Evolutionary conservation across 768 basidiomycete genomes (phyloP), one percentile per base, ranked within the genome.

Genomic region (Agaricus subrufescens): DNA sequence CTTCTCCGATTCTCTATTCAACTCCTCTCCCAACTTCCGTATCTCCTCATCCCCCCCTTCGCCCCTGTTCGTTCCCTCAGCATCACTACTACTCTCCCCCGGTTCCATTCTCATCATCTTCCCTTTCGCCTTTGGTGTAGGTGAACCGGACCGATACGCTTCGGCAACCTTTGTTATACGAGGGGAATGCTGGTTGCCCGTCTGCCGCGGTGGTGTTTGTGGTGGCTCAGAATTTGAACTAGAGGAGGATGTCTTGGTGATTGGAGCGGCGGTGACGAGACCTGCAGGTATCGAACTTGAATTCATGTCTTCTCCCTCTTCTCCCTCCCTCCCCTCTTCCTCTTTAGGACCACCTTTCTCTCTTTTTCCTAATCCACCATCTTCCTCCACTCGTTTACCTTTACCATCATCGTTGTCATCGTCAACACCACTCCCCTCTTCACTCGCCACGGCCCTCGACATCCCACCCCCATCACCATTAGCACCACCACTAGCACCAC

Each of bases 1-100:
- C 48, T 39, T 49, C 42, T 56, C 55, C 42, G 27, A 30, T 27
- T 56, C 38, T 12, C 37, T 56, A 45, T 45, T 56, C 55, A 50
- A 46, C 25, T 56, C 55, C 8, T 39, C 39, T 8, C 30, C 38
- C 23, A 56, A 11, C 55, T 27, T 45, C 19, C 50, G 31, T 43
- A 48, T 56, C 48, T 42, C 23, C 23, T 50, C 30, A 19, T 45
- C 48, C 47, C 23, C 29, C 19, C 23, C 6, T 30, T 50, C 44
- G 14, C 9, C 44, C 12, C 52, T 46, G 19, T 26, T 48, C 39
- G 26, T 50, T 42, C 31, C 45, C 43, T 50, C 42, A 26, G 26
- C 49, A 11, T 50, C 55, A 11, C 19, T 19, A 1, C 19, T 19
- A 19, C 12, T 37, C 48, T 56, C 47, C 12, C 40, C 11, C 40